Evolutionary conservation across 371 early-diverging fungal species (phyloP).

Genomic region (Dentiscutata heterogama): DNA sequence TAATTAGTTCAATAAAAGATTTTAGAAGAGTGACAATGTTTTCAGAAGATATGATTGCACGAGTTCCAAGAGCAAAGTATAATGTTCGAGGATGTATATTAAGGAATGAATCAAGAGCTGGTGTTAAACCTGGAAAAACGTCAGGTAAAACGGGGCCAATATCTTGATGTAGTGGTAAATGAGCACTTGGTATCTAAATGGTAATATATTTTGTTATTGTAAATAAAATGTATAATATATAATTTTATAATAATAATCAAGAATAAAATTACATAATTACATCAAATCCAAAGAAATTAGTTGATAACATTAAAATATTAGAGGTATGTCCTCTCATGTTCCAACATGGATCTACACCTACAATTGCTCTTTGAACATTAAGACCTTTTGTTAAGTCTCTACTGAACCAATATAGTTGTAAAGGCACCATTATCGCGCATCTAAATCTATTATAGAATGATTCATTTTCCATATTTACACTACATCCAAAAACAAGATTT

Average conservation of each 20-base stretch:
- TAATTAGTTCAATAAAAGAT: slow-evolving; percentile 25
- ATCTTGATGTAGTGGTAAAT: slow-evolving; percentile 22
- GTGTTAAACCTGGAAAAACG: background rate
- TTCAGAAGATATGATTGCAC: background rate
- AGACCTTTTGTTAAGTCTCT: background rate
- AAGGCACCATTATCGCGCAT: slow-evolving; percentile 6
- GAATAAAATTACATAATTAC: too few relatives aligned
- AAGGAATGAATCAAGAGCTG: background rate
- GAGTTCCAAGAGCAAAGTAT: slow-evolving; percentile 13
- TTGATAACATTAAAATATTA: slow-evolving; percentile 21
- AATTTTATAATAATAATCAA: too few relatives aligned
- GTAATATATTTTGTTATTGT: too few relatives aligned
- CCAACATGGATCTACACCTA: background rate
- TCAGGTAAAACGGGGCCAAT: slow-evolving; percentile 29
- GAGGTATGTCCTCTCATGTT: background rate
- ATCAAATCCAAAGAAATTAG: slow-evolving; percentile 43
- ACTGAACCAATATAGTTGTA: background rate
- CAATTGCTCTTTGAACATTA: background rate
- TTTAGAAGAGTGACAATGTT: slow-evolving; percentile 18
- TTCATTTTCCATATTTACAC: too few relatives aligned
- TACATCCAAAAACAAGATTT: too few relatives aligned
- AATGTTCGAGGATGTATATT: background rate
- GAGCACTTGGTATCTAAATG: background rate
- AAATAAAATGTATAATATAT: too few relatives aligned
- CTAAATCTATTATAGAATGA: too few relatives aligned